phyloP scores from a whole-genome alignment of 2,329 filamentous ascomycete genomes.

The Sphaerulina musiva region DNA sequence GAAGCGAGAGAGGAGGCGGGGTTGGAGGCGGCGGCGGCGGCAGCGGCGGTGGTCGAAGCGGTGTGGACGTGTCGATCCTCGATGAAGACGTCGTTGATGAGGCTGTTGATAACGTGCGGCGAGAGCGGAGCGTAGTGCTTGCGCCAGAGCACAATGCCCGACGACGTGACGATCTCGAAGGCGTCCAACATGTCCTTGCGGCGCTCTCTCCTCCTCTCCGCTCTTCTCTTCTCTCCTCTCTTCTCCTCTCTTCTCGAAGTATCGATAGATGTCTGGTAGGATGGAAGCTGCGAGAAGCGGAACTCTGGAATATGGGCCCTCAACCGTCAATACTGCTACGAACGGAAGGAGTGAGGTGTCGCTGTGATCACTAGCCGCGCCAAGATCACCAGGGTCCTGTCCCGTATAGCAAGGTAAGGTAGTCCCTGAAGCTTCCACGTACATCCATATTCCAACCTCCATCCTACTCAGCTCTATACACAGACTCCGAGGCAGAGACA shows the following conservation, averaged over 20 bases:
- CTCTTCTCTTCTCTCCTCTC: neutral
- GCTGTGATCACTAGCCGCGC: no score
- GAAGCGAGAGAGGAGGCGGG: constrained; percentile 46
- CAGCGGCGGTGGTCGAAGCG: constrained; percentile 17
- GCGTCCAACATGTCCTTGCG: constrained; percentile 75
- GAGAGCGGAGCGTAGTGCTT: constrained; percentile 74
- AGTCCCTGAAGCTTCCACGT: no score
- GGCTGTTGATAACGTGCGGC: constrained; percentile 79
- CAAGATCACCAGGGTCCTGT: no score
- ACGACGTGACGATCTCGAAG: constrained; percentile 93
- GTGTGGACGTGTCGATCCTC: constrained; percentile 70
- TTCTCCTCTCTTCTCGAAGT: neutral
- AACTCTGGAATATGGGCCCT: neutral
- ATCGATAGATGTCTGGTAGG: neutral
- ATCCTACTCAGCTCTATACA: neutral
- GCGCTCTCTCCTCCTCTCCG: neutral
- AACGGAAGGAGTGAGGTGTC: no score
- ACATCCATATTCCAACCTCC: neutral
- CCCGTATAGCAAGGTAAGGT: no score
- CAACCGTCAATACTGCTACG: no score
- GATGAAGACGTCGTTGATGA: constrained; percentile 96
- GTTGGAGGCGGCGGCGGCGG: no score
- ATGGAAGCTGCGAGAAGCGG: neutral
- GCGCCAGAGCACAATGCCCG: constrained; percentile 95
- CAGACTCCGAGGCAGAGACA: no score